Conservation (phyloP, 129 eudicot species). For the Arctium minus region DNA sequence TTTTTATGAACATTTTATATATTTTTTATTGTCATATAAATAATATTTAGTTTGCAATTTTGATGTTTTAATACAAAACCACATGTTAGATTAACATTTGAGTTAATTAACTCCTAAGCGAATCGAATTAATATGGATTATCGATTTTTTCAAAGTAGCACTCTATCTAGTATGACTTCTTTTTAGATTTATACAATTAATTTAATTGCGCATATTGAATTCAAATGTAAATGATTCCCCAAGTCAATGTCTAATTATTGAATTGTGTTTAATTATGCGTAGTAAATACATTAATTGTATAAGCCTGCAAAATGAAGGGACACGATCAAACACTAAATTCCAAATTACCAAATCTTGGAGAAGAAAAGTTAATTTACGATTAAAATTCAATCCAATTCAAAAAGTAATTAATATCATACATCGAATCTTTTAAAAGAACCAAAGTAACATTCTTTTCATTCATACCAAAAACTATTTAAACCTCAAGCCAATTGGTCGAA, state of each 20-base stretch:
- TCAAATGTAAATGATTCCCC: slow-evolving; percentile 8
- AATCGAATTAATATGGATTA: too few species aligned
- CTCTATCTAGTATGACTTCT: neutral
- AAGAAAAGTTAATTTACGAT: neutral
- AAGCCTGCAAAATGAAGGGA: neutral
- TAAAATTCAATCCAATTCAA: neutral
- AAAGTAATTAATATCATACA: neutral
- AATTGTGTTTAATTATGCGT: neutral
- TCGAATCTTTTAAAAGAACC: neutral
- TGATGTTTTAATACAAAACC: too few species aligned
- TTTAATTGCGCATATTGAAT: neutral
- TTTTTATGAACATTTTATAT: too few species aligned
- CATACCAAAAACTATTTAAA: slow-evolving; percentile 18
- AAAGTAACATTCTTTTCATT: neutral
- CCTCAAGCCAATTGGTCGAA: neutral
- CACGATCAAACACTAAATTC: slow-evolving; percentile 15
- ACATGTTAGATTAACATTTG: too few species aligned
- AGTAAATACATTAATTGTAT: neutral
- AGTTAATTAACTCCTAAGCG: neutral
- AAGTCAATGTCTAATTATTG: slow-evolving; percentile 5
- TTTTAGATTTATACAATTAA: slow-evolving; percentile 1
- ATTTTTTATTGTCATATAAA: too few species aligned
- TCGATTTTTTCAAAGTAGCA: neutral
- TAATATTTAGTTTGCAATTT: too few species aligned
- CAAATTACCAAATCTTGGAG: slow-evolving; percentile 7